A percentile compares a stretch with the other conserved stretches of the same genome.
These are phyloP conservation scores for Peronospora destructor DNA, from an alignment of 352 stramenopile species.

Conservation along the genomic window DNA sequence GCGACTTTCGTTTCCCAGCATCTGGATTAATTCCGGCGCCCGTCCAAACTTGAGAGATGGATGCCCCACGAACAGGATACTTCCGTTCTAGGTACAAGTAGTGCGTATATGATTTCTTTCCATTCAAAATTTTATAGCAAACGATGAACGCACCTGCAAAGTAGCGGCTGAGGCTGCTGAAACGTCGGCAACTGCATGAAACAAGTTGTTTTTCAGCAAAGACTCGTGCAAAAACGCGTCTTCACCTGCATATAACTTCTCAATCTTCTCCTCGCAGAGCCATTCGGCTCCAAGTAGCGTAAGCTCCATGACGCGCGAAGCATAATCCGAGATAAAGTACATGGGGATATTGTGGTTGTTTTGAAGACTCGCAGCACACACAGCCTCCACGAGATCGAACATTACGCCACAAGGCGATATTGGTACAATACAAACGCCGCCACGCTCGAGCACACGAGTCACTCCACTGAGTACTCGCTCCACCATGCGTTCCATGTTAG, in stretches of 20 bases:
- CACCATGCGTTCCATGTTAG: slow-evolving; percentile 64
- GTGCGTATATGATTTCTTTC: not conserved
- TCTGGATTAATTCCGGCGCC: slow-evolving; percentile 43
- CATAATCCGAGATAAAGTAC: slow-evolving; percentile 57
- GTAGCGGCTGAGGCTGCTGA: slow-evolving; percentile 36
- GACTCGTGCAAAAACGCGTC: slow-evolving; percentile 59
- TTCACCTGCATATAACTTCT: slow-evolving; percentile 68
- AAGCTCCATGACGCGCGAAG: slow-evolving; percentile 41
- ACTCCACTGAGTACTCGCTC: slow-evolving; percentile 57
- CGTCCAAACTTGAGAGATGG: slow-evolving; percentile 57
- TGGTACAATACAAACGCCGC: slow-evolving; percentile 64
- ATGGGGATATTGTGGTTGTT: slow-evolving; percentile 51
- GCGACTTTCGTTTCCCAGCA: slow-evolving; percentile 49
- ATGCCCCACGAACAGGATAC: slow-evolving; percentile 72
- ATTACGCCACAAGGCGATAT: slow-evolving; percentile 53
- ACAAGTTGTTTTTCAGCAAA: slow-evolving; percentile 41
- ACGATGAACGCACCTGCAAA: slow-evolving; percentile 41
- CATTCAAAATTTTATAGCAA: not conserved
- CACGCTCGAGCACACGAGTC: slow-evolving; percentile 52
- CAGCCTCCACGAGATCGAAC: slow-evolving; percentile 72
- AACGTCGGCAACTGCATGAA: slow-evolving; percentile 42
- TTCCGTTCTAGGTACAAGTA: slow-evolving; percentile 39
- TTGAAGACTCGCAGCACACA: slow-evolving; percentile 44
- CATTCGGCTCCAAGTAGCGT: slow-evolving; percentile 64
- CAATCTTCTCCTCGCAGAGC: slow-evolving; percentile 79